Evolutionary conservation across 75 land plant genomes (phyloP).

Genomic region (Cupressus sempervirens): DNA sequence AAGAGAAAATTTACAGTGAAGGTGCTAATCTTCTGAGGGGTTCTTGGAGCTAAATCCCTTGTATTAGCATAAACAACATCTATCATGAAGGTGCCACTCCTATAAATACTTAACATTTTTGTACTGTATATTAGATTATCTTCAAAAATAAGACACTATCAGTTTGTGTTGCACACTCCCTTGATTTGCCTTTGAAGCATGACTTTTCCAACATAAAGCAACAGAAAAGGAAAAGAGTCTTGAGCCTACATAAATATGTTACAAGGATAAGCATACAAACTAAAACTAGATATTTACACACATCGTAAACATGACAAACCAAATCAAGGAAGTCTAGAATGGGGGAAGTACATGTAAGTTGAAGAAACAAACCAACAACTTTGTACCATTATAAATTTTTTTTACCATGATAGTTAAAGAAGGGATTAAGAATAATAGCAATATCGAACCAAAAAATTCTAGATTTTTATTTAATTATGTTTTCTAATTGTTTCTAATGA

Average conservation of each 20-base stretch:
- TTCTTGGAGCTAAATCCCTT: constrained; percentile 51
- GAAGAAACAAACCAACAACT: background rate
- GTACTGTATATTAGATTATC: constrained; percentile 64
- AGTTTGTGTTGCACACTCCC: constrained; percentile 18
- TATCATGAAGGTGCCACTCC: constrained; percentile 41
- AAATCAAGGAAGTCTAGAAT: background rate
- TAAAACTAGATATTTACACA: background rate
- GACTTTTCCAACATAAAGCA: constrained; percentile 63
- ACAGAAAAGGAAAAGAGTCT: constrained; percentile 83
- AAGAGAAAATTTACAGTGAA: too few relatives aligned
- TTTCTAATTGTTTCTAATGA: background rate
- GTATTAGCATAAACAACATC: constrained; percentile 67
- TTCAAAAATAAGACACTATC: constrained; percentile 54
- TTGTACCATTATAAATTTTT: background rate
- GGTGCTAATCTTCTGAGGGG: constrained; percentile 44
- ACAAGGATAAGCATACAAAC: background rate
- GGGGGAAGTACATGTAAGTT: constrained; percentile 12
- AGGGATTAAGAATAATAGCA: background rate
- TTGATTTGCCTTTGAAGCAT: constrained; percentile 40
- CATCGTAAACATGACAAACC: background rate
- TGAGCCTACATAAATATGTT: constrained; percentile 57
- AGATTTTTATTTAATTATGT: too few relatives aligned
- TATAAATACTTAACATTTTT: constrained; percentile 61
- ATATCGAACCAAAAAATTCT: background rate
- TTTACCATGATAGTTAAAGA: too few relatives aligned